phyloP scores from a whole-genome alignment of 2,329 filamentous ascomycete species.

The Coniosporium uncinatum region DNA sequence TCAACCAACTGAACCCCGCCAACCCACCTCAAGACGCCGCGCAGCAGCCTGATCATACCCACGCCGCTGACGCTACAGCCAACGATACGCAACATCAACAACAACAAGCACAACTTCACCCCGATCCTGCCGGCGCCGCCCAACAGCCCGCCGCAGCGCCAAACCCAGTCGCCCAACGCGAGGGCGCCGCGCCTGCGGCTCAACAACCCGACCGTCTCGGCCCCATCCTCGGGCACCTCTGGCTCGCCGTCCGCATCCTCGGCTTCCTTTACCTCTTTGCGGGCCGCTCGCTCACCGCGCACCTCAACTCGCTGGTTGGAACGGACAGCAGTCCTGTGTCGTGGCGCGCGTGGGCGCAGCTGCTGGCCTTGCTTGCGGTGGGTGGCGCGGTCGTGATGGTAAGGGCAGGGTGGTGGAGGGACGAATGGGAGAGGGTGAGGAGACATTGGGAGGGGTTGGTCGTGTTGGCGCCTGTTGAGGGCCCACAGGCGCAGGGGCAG shows the following conservation, averaged over 20 bases:
- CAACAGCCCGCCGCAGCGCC: neutral
- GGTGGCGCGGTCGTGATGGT: neutral
- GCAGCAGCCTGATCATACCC: neutral
- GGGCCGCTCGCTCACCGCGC: constrained; percentile 24
- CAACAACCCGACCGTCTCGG: neutral
- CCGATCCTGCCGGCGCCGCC: neutral
- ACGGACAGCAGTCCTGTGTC: neutral
- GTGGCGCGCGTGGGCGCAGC: constrained; percentile 10
- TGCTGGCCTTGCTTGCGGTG: constrained; percentile 30
- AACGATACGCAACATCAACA: neutral
- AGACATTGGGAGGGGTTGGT: constrained; percentile 38
- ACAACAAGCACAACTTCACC: neutral
- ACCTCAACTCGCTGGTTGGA: neutral
- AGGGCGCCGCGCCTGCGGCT: neutral
- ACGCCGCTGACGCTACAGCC: neutral
- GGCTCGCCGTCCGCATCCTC: constrained; percentile 52
- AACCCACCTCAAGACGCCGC: neutral
- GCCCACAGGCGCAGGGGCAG: neutral
- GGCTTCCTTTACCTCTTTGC: constrained; percentile 54
- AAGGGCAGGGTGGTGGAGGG: neutral
- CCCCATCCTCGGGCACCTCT: constrained; percentile 28
- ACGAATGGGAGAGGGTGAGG: constrained; percentile 21
- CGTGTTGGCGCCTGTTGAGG: neutral
- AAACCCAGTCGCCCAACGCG: neutral
- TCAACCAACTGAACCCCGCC: neutral